A percentile compares a stretch with the other conserved stretches of the same genome.
These are phyloP conservation scores for Claviceps cyperi DNA, from an alignment of 2,329 filamentous ascomycete genomes.

Conservation along the genomic window DNA sequence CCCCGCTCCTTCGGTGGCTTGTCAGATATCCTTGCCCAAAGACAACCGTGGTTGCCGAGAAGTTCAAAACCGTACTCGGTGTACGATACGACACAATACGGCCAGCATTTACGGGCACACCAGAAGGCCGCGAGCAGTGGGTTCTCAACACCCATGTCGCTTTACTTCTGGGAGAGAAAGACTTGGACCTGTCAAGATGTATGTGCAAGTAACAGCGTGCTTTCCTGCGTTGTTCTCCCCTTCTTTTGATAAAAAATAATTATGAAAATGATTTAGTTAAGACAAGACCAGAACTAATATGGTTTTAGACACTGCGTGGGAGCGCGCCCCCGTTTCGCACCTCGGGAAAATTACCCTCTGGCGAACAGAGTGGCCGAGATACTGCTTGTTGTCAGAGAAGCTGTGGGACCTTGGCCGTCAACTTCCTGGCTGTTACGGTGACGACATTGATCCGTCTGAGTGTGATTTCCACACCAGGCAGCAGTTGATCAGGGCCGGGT, in stretches of 20 bases:
- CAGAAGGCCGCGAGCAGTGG: conserved; percentile 50
- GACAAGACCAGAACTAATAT: not conserved
- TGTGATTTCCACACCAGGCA: conserved; percentile 30
- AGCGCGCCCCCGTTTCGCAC: conserved; percentile 35
- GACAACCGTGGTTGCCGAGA: conserved; percentile 32
- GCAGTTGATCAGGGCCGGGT: conserved; percentile 33
- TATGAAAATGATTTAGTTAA: not conserved
- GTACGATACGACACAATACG: conserved; percentile 51
- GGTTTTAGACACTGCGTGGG: conserved; percentile 42
- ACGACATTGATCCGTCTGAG: conserved; percentile 27
- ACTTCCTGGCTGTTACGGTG: conserved; percentile 36
- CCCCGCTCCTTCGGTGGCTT: conserved; percentile 47
- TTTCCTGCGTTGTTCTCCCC: too few relatives aligned
- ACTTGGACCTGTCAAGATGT: conserved; percentile 45
- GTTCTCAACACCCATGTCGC: conserved; percentile 50
- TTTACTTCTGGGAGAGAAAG: conserved; percentile 49
- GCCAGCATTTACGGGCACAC: conserved; percentile 34
- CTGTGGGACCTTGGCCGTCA: conserved; percentile 39
- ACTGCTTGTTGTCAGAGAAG: conserved; percentile 35
- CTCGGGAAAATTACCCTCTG: conserved; percentile 46
- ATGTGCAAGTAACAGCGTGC: conserved; percentile 9
- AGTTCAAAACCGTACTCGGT: conserved; percentile 43
- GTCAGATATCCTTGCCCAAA: conserved; percentile 38
- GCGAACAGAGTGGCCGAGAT: conserved; percentile 41
- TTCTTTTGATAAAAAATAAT: too few relatives aligned